These are phyloP conservation scores for Ambispora gerdemannii DNA, from an alignment of 192 early-diverging fungal species.

Conservation along the genomic window DNA sequence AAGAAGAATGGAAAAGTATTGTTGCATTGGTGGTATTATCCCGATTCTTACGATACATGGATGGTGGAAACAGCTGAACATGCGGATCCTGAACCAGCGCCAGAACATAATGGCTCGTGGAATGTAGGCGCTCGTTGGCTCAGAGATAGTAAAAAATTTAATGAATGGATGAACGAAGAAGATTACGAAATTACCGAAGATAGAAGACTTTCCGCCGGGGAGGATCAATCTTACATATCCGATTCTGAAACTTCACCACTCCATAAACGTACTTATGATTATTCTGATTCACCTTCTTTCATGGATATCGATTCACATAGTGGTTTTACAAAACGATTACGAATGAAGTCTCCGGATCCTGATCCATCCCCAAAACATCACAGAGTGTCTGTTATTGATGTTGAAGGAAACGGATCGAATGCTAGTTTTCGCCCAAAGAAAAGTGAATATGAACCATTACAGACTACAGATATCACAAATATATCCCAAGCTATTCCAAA, in stretches of 20 bases:
- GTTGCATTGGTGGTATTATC: conserved; percentile 80
- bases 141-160: conserved; percentile 65
- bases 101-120: conserved; percentile 68
- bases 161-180: conserved; percentile 86
- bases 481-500: conserved; percentile 41
- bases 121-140: conserved; percentile 69
- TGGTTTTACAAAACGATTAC: conserved; percentile 35
- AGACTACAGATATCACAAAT: conserved; percentile 57
- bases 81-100: conserved; percentile 59
- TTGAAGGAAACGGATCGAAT: conserved; percentile 51
- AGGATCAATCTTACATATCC: conserved; percentile 44
- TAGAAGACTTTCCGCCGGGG: conserved; percentile 21
- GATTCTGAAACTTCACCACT: conserved; percentile 21
- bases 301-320: conserved; percentile 34
- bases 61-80: conserved; percentile 57
- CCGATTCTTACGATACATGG: conserved; percentile 79
- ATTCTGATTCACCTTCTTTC: conserved; percentile 36
- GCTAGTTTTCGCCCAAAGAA: conserved; percentile 47
- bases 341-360: conserved; percentile 37
- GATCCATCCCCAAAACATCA: conserved; percentile 46
- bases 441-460: conserved; percentile 64
- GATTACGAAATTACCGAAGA: conserved; percentile 63
- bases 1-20: conserved; percentile 58
- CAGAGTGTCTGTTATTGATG: conserved; percentile 42
- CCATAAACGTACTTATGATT: conserved; percentile 25